A percentile compares a stretch with the other conserved stretches of the same genome.
phyloP scores from a whole-genome alignment of 306 rosid genomes.

The Quercus dentata region DNA sequence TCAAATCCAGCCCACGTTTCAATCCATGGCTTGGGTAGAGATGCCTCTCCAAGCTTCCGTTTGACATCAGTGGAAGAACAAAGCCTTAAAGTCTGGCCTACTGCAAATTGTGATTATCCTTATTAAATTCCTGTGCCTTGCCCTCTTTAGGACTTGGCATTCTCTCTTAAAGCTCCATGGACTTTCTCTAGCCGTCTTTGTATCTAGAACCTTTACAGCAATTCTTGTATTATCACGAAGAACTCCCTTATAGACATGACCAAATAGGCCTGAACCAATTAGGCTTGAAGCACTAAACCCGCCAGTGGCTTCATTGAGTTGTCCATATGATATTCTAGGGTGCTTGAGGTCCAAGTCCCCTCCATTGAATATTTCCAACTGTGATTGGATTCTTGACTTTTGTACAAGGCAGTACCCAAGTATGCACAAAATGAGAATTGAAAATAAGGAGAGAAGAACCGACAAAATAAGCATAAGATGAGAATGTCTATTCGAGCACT shows the following conservation, averaged over 20 bases:
- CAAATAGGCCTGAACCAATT: constrained; percentile 82
- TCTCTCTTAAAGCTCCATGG: constrained; percentile 79
- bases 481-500: constrained; percentile 45
- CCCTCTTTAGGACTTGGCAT: constrained; percentile 62
- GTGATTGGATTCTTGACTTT: constrained; percentile 36
- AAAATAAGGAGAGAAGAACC: constrained; percentile 50
- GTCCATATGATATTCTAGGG: constrained; percentile 71
- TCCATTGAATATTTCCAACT: constrained; percentile 15
- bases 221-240: constrained; percentile 66
- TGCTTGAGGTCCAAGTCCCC: constrained; percentile 32
- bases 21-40: constrained; percentile 57
- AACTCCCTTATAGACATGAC: constrained; percentile 77
- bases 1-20: constrained; percentile 43
- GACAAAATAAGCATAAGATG: constrained; percentile 41
- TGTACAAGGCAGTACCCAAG: constrained; percentile 27
- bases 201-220: constrained; percentile 78
- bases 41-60: constrained; percentile 85
- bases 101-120: constrained; percentile 80
- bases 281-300: constrained; percentile 67
- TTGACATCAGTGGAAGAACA: constrained; percentile 86
- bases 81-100: constrained; percentile 77
- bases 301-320: constrained; percentile 70
- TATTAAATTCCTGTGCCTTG: constrained; percentile 79
- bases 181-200: constrained; percentile 43
- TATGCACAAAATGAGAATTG: constrained; percentile 49